Evolutionary conservation across 805 yeast species (phyloP), one percentile per base, ranked within the genome.

Genomic region (Maudiozyma serrabonitensis): DNA sequence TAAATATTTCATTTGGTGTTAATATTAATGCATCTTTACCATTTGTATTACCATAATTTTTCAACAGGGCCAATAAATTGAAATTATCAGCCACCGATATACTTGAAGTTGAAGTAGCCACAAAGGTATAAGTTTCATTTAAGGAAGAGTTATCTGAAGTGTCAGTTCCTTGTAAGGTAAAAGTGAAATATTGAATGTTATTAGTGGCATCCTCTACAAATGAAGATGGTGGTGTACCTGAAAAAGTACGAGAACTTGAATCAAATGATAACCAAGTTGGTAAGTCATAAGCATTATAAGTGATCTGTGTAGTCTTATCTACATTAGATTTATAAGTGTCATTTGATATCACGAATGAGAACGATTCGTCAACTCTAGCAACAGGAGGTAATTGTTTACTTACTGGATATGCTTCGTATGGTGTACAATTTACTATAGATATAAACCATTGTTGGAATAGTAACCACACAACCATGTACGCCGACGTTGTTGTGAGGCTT

Each of bases 241-340:
- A 60, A 23, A 91, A 73, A 0, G 82, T 75, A 46, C 85, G 73
- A 4, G 85, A 64, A 9, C 58, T 48, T 1, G 78, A 56, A 66
- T 89, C 95, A 55, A 91, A 87, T 0, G 71, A 58, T 16, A 93
- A 73, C 99, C 98, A 93, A 5, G 63, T 52, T 1, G 99, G 99
- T 46, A 83, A 69, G 47, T 74, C 68, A 19, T 71, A 64, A 0
- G 79, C 84, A 19, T 77, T 58, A 64, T 87, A 87, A 6, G 71
- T 50, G 37, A 89, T 73, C 47, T 64, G 63, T 7, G 67, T 46
- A 18, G 72, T 73, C 23, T 66, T 67, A 45, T 69, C 62, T 2
- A 73, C 62, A 39, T 67, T 61, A 1, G 79, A 73, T 46, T 70
- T 61, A 64, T 78, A 88, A 2, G 98, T 91, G 56, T 81, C 79